These are phyloP conservation scores for Pyrus betulifolia DNA, from an alignment of 306 rosid genomes.

Conservation along the genomic window DNA sequence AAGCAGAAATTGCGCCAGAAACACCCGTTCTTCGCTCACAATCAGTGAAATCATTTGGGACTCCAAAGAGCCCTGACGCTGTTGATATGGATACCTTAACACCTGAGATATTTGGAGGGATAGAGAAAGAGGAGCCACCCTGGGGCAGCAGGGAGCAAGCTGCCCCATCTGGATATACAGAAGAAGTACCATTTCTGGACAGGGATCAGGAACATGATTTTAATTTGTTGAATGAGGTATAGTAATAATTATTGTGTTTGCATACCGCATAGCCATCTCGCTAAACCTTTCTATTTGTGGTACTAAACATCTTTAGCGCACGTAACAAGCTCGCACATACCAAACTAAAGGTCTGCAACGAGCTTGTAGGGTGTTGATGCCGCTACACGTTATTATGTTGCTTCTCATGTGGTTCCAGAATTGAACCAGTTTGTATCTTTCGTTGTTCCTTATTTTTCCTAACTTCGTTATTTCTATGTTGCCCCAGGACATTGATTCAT, in stretches of 20 bases:
- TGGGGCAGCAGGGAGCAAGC: background rate
- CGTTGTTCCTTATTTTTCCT: background rate
- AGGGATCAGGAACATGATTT: constrained; percentile 30
- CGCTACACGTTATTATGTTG: background rate
- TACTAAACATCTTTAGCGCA: background rate
- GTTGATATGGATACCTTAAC: constrained; percentile 13
- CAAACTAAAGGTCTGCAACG: background rate
- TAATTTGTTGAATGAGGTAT: constrained; percentile 42
- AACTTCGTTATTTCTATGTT: background rate
- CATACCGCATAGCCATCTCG: background rate
- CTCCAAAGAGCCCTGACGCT: constrained; percentile 29
- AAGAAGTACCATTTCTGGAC: constrained; percentile 3
- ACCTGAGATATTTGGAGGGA: constrained; percentile 23
- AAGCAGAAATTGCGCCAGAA: constrained; percentile 40
- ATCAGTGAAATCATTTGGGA: constrained; percentile 22
- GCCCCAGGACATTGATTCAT: constrained; percentile 42
- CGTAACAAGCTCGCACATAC: background rate
- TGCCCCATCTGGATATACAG: constrained; percentile 16
- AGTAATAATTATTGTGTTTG: constrained; percentile 4
- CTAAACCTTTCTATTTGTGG: background rate
- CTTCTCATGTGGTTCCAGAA: background rate
- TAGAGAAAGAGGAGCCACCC: constrained; percentile 4
- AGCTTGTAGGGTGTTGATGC: background rate
- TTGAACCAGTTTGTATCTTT: background rate
- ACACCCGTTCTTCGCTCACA: constrained; percentile 42